Evolutionary conservation across 202 grass and related monocot species (phyloP), one percentile per base, ranked within the genome.

Genomic region (Panicum hallii): DNA sequence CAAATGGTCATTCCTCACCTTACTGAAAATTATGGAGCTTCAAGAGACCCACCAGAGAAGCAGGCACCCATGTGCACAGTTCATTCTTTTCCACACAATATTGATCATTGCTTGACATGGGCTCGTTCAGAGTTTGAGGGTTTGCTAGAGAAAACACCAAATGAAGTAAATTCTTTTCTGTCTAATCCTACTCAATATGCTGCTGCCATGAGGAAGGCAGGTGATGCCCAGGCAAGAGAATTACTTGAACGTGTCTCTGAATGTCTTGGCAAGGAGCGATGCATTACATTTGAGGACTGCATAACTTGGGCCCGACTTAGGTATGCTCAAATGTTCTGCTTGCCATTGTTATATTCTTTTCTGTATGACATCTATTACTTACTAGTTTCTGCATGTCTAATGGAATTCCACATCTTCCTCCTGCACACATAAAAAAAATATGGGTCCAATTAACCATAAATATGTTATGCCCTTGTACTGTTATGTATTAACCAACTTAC

Each of bases 41-140:
- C 91, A 38, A 85, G 91, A 65, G 88, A 94, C 44, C 91, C 91
- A 70, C 91, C 83, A 19, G 91, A 94, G 75, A 94, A 91, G 57
- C 85, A 93, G 74, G 91, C 85, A 66, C 91, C 91, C 9, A 86
- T 93, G 85, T 93, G 88, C 65, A 93, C 91, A 11, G 88, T 93
- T 48, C 91, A 90, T 71, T 90, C 88, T 16, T 90, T 90, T 82
- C 91, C 91, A 55, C 78, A 80, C 63, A 80, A 69, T 44, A 80
- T 80, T 80, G 78, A 80, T 56, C 78, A 81, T 68, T 93, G 91
- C 58, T 70, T 93, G 16, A 85, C 91, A 36, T 93, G 88, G 91
- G 88, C 91, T 6, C 70, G 91, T 11, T 90, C 84, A 11, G 84
- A 90, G 65, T 93, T 93, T 74, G 87, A 90, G 78, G 91, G 88